These are phyloP conservation scores for Platanus orientalis DNA, from an alignment of 164 flowering plant genomes.

Conservation along the genomic window DNA sequence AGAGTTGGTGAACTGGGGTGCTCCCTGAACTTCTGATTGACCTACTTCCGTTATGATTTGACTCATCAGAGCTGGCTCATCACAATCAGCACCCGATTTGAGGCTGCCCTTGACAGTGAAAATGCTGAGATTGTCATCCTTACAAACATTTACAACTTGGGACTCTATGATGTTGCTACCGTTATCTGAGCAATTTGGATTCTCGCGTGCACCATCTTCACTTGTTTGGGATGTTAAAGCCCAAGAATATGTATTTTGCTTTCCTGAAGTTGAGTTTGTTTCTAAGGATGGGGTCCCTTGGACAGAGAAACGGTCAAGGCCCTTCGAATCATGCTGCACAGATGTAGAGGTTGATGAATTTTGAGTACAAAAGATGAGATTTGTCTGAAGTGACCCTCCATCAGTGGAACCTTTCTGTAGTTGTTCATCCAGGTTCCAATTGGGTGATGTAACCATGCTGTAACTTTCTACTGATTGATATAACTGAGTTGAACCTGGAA, in stretches of 20 bases:
- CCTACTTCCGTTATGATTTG: not conserved
- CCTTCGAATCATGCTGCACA: not conserved
- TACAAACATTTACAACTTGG: not conserved
- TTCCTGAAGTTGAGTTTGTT: conserved; percentile 5
- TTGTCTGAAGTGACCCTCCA: conserved; percentile 2
- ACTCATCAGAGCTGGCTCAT: conserved; percentile 1
- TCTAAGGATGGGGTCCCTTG: not conserved
- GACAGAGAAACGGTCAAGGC: not conserved
- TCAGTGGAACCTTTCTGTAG: not conserved
- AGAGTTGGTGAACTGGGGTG: not conserved
- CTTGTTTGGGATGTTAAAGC: conserved; percentile 6
- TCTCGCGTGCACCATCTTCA: conserved; percentile 3
- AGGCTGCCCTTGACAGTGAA: not conserved
- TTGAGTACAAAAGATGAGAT: conserved; percentile 4
- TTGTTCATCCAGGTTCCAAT: conserved; percentile 3
- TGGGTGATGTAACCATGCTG: not conserved
- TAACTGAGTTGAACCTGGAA: not conserved
- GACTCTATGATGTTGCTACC: conserved; percentile 11
- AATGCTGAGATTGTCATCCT: not conserved
- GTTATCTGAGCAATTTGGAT: conserved; percentile 10
- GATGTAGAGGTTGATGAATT: not conserved
- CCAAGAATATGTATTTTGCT: not conserved
- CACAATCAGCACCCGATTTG: conserved; percentile 5
- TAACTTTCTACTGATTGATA: conserved; percentile 1
- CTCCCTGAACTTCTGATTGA: conserved; percentile 7